phyloP scores from a whole-genome alignment of 805 yeast genomes.

The Yamadazyma ubonensis region DNA sequence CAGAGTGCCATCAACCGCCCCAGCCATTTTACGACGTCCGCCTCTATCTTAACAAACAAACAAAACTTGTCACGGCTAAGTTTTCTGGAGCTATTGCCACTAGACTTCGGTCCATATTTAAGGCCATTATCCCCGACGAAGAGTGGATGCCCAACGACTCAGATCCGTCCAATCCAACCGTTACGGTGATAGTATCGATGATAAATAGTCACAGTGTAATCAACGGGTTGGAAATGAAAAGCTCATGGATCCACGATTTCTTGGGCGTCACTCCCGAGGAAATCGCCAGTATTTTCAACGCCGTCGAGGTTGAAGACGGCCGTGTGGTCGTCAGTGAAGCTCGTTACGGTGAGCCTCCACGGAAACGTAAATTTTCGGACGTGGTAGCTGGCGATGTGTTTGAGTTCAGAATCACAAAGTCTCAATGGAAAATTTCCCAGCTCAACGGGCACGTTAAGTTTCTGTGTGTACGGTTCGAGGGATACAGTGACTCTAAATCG shows the following conservation, averaged over 20 bases:
- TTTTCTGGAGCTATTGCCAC: conserved; percentile 24
- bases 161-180: conserved; percentile 12
- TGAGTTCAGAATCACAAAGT: conserved; percentile 41
- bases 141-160: conserved; percentile 17
- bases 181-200: conserved; percentile 26
- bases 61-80: conserved; percentile 25
- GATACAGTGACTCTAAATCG: conserved; percentile 21
- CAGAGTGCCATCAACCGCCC: background rate
- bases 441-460: conserved; percentile 21
- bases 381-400: conserved; percentile 34
- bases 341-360: conserved; percentile 1
- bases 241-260: conserved; percentile 33
- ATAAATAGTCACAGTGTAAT: conserved; percentile 28
- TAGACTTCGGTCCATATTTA: conserved; percentile 26
- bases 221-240: conserved; percentile 35
- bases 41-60: conserved; percentile 29
- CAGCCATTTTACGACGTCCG: conserved; percentile 25
- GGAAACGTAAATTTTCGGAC: conserved; percentile 14
- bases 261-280: conserved; percentile 7
- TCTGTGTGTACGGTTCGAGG: conserved; percentile 27
- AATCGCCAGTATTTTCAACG: background rate
- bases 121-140: conserved; percentile 13
- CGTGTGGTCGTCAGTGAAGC: background rate
- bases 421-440: conserved; percentile 37
- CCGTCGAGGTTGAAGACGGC: background rate